Base-by-base conservation (phyloP, 352 stramenopile genomes). In the Paralagenidium karlingii region DNA sequence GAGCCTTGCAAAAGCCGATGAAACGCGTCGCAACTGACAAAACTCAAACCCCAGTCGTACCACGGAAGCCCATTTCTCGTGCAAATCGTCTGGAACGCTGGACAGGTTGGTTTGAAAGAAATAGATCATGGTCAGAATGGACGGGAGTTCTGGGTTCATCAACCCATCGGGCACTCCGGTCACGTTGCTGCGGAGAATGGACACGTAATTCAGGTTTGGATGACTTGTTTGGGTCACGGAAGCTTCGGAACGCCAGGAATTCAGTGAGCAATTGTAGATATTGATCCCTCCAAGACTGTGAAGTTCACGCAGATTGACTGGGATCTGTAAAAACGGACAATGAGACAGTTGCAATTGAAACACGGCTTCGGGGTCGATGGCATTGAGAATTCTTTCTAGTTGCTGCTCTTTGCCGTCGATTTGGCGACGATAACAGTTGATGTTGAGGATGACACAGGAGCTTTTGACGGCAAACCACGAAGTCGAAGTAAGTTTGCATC, bases 381-480 rank as follows among this genome's bases (percentile, higher is more conserved):
- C 12, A 2, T 18, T 7, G 2, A 58, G 40, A 8, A 25, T 26
- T 1, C 6, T 5, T 3, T 30, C 30, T 16, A 58, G 29, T 26
- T 49, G 20, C 5, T 24, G 16, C 2, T 11, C 15, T 4, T 32
- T 16, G 10, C 29, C 12, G 9, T 34, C 34, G 5, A 40, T 19
- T 13, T 45, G 39, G 18, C 32, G 27, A 1, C n/a, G 24, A 26
- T 43, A 32, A 24, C 51, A 64, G 29, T 64, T 51, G 36, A 51
- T 31, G 10, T 43, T 46, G 11, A 42, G 50, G 8, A 40, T 46
- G n/a, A 51, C 60, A 5, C 43, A 24, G 24, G 31, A 46, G 8
- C 34, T 37, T 18, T 12, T 29, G n/a, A n/a, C n/a, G 16, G 38
- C 13, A 33, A 60, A 58, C 51, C 55, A 64, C 22, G 48, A 40